phyloP scores from a whole-genome alignment of 2,329 filamentous ascomycete species.

The Monilinia vaccinii-corymbosi region DNA sequence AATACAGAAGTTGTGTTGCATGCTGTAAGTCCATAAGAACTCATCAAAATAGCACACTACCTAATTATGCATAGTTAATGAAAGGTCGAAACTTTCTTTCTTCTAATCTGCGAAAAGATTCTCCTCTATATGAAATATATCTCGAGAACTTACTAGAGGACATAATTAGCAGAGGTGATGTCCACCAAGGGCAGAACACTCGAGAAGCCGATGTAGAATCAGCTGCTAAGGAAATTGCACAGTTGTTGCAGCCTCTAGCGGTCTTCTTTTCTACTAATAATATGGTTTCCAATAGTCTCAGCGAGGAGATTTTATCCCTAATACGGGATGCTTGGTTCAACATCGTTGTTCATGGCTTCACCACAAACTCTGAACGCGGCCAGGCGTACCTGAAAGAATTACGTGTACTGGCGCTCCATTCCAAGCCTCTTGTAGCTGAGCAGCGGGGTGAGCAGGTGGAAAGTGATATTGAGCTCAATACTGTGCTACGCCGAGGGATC shows the following conservation, averaged over 20 bases:
- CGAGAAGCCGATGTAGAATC: constrained; percentile 73
- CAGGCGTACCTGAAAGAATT: constrained; percentile 69
- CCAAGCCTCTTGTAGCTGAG: constrained; percentile 77
- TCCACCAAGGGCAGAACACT: constrained; percentile 62
- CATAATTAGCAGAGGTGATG: constrained; percentile 84
- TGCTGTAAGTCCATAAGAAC: constrained; percentile 47
- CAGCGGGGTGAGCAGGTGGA: constrained; percentile 84
- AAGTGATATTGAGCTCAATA: constrained; percentile 95
- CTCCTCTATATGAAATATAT: constrained; percentile 74
- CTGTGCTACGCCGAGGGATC: constrained; percentile 79
- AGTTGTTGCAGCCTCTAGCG: constrained; percentile 81
- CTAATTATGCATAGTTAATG: constrained; percentile 44
- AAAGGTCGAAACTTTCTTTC: constrained; percentile 76
- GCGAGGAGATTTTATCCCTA: constrained; percentile 63
- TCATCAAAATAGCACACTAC: background rate
- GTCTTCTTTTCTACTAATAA: constrained; percentile 65
- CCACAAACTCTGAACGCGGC: constrained; percentile 61
- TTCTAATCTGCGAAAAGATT: constrained; percentile 54
- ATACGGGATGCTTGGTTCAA: constrained; percentile 97
- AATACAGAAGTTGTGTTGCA: constrained; percentile 58
- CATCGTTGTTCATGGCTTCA: constrained; percentile 88
- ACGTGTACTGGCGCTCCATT: constrained; percentile 76
- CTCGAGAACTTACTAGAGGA: constrained; percentile 74
- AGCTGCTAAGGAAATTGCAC: constrained; percentile 77
- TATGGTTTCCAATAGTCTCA: constrained; percentile 38